These are phyloP conservation scores for Chlorociboria aeruginascens DNA, from an alignment of 495 filamentous ascomycete species.

Conservation along the genomic window DNA sequence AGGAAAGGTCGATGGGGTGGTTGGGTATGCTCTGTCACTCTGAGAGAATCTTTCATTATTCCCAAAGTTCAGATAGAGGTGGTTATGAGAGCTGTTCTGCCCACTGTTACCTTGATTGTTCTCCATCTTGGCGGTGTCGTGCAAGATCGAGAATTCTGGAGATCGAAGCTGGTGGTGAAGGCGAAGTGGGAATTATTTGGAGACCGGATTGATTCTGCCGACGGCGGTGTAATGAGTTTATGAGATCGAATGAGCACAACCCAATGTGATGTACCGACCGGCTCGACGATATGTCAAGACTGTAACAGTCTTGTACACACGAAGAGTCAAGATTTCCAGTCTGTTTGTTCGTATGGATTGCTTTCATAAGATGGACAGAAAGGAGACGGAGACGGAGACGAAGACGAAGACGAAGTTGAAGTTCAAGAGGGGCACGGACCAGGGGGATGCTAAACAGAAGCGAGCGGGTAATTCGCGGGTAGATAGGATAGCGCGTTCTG, in stretches of 20 bases:
- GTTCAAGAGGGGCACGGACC: background rate
- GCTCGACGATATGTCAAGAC: background rate
- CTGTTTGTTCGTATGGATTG: background rate
- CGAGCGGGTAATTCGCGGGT: background rate
- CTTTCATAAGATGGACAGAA: background rate
- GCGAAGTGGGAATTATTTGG: background rate
- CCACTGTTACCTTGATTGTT: background rate
- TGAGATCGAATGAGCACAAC: background rate
- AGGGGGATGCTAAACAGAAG: background rate
- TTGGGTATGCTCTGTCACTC: conserved; percentile 80
- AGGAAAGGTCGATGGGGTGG: conserved; percentile 91
- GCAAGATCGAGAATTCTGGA: conserved; percentile 34
- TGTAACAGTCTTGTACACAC: background rate
- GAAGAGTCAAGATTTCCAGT: background rate
- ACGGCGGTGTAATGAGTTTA: background rate
- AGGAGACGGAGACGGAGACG: background rate
- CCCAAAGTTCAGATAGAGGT: conserved; percentile 61
- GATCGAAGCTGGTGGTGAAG: background rate
- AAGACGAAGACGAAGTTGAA: no score
- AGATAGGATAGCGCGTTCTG: no score
- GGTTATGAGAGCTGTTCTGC: conserved; percentile 31
- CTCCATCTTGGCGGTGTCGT: conserved; percentile 10
- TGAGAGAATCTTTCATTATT: conserved; percentile 48
- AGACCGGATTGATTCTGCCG: background rate
- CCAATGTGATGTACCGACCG: background rate